Evolutionary conservation across 176 grass and related monocot genomes (phyloP), one percentile per base, ranked within the genome.

Genomic region (Ensete glaucum): DNA sequence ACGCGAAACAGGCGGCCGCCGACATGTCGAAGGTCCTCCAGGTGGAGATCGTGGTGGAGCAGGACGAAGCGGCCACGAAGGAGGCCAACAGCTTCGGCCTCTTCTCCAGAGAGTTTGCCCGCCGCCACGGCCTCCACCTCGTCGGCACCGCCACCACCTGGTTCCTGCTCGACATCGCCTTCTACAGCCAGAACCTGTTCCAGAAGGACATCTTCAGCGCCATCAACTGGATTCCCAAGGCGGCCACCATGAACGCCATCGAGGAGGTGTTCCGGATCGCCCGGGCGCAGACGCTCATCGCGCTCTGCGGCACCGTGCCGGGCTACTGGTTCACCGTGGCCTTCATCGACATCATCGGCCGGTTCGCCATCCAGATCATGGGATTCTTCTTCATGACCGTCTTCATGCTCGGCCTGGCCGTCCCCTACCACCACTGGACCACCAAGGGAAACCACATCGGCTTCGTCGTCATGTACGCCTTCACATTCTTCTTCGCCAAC

Each of bases 401-500:
- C 15, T 89, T 89, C 87, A 89, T 93, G 85, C 66, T 93, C 1
- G 82, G 80, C 23, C 82, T 93, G 59, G 85, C 87, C 51, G 17
- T 83, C 58, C 87, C 87, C 52, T 93, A 89, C 69, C 59, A 93
- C 66, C 80, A 89, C 53, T 89, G 87, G 87, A 87, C 82, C 16
- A 76, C 77, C 54, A 1, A 85, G 0, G 87, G 82, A 10, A 21
- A 93, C 66, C 87, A 87, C 21, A 49, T 76, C 17, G 85, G 71
- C 54, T 92, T 92, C 62, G 53, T 85, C 25, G 21, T 89, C 53
- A 69, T 87, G 74, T 93, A 93, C 67, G 85, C 57, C 0, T 50
- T 93, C 68, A 89, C 90, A 21, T 93, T 93, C 84, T 91, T 96
- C 79, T 96, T 96, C 72, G 92, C 92, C 53, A 96, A 91, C 82